phyloP scores from a whole-genome alignment of 768 basidiomycete genomes.

The Leucocoprinus sp. region DNA sequence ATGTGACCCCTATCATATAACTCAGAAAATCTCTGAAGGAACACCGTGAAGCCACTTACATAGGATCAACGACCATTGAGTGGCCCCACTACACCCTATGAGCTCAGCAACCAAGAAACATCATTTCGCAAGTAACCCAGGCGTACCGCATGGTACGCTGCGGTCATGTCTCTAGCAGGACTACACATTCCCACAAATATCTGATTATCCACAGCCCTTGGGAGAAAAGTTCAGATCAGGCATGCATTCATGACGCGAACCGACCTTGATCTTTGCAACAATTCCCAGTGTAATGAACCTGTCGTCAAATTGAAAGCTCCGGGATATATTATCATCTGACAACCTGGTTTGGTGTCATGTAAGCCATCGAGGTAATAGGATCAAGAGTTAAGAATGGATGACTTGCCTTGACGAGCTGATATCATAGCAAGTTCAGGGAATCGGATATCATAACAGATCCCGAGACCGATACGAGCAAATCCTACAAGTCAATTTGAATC shows the following conservation, averaged over 20 bases:
- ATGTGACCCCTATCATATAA: constrained; percentile 54
- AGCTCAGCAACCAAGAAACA: constrained; percentile 2
- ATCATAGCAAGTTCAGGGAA: constrained; percentile 94
- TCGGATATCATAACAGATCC: constrained; percentile 94
- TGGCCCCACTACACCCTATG: constrained; percentile 65
- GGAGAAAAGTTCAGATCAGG: constrained; percentile 1
- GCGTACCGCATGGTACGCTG: constrained; percentile 83
- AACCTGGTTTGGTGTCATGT: constrained; percentile 40
- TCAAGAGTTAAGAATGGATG: not conserved
- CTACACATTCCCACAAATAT: constrained; percentile 96
- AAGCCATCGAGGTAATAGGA: not conserved
- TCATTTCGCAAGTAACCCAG: not conserved
- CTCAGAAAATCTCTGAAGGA: constrained; percentile 5
- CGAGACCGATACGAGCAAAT: constrained; percentile 93
- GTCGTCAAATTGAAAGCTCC: constrained; percentile 95
- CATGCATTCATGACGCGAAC: constrained; percentile 4
- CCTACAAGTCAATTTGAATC: constrained; percentile 32
- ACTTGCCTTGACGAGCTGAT: constrained; percentile 72
- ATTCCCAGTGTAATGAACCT: constrained; percentile 93
- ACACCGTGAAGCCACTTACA: constrained; percentile 38
- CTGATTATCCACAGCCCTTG: constrained; percentile 86
- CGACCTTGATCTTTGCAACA: constrained; percentile 78
- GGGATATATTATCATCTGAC: constrained; percentile 85
- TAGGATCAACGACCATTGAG: constrained; percentile 84
- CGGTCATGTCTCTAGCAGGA: constrained; percentile 77